Conservation (phyloP, 2,329 filamentous ascomycete genomes). For the Colletotrichum caudatum region DNA sequence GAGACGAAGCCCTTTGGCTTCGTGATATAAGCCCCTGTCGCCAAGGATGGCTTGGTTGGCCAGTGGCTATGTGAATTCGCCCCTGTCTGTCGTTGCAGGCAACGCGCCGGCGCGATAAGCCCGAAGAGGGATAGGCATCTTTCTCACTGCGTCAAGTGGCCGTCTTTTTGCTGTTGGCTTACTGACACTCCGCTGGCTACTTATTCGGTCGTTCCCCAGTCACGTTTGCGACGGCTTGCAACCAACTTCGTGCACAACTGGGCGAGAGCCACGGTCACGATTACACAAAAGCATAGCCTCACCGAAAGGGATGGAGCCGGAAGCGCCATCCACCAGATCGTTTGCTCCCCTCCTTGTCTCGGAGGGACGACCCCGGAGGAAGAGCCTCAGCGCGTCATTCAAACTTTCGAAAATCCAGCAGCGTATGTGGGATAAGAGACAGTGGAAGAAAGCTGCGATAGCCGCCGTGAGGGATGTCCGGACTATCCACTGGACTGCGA, state of each 20-base stretch:
- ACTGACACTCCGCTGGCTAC: background rate
- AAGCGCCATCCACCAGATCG: background rate
- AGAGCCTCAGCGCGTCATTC: background rate
- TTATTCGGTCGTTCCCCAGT: background rate
- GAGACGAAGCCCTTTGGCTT: background rate
- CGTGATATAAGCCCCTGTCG: background rate
- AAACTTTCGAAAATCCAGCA: background rate
- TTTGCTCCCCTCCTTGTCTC: constrained; percentile 25
- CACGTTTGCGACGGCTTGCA: background rate
- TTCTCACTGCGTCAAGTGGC: background rate
- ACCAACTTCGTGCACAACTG: background rate
- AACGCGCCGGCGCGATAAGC: background rate
- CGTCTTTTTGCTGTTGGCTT: too few relatives aligned
- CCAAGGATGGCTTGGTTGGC: background rate
- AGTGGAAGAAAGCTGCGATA: constrained; percentile 17
- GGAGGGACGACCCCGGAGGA: background rate
- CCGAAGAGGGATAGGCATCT: background rate
- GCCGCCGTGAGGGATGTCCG: constrained; percentile 3
- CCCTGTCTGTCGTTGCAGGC: background rate
- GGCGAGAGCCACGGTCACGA: background rate
- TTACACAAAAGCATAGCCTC: background rate
- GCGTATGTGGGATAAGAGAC: constrained; percentile 10
- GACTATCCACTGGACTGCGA: background rate
- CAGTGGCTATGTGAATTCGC: background rate
- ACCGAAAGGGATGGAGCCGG: background rate